A percentile compares a stretch with the other conserved stretches of the same genome.
These are phyloP conservation scores for Erodium maritimum DNA, from an alignment of 345 rosid species.

Conservation along the genomic window DNA sequence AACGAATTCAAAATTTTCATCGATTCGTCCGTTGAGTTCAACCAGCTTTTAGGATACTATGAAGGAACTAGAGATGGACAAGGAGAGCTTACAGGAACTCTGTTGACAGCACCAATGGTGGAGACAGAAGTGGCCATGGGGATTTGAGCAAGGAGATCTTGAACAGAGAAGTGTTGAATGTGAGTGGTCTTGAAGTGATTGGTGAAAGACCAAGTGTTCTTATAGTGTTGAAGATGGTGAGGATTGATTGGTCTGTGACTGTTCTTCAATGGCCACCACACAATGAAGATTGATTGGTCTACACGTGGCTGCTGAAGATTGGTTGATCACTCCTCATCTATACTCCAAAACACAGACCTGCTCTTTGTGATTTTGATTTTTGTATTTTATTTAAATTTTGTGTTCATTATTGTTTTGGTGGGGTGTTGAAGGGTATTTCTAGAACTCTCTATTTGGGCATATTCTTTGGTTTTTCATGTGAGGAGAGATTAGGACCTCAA, in stretches of 20 bases:
- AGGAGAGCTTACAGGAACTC: slow-evolving; percentile 43
- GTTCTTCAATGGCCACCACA: slow-evolving; percentile 37
- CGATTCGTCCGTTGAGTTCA: too few relatives aligned
- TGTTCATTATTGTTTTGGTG: too few relatives aligned
- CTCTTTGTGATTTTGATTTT: too few relatives aligned
- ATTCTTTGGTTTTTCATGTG: slow-evolving; percentile 11
- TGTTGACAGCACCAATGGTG: slow-evolving; percentile 37
- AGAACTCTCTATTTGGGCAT: slow-evolving; percentile 10
- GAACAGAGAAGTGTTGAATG: too few relatives aligned
- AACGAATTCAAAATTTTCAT: too few relatives aligned
- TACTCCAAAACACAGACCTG: too few relatives aligned
- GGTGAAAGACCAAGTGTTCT: neutral
- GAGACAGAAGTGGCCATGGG: slow-evolving; percentile 63
- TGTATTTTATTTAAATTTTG: too few relatives aligned
- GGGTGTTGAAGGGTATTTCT: neutral
- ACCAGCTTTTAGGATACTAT: too few relatives aligned
- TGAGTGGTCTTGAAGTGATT: neutral
- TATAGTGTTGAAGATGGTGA: neutral
- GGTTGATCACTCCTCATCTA: too few relatives aligned
- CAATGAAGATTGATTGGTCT: slow-evolving; percentile 23
- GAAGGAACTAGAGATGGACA: too few relatives aligned
- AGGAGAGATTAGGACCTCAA: neutral
- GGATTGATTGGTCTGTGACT: slow-evolving; percentile 16
- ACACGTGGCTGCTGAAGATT: slow-evolving; percentile 35
- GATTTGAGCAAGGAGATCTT: neutral